Conservation (phyloP, 306 rosid species). For the Vicia sativa region DNA sequence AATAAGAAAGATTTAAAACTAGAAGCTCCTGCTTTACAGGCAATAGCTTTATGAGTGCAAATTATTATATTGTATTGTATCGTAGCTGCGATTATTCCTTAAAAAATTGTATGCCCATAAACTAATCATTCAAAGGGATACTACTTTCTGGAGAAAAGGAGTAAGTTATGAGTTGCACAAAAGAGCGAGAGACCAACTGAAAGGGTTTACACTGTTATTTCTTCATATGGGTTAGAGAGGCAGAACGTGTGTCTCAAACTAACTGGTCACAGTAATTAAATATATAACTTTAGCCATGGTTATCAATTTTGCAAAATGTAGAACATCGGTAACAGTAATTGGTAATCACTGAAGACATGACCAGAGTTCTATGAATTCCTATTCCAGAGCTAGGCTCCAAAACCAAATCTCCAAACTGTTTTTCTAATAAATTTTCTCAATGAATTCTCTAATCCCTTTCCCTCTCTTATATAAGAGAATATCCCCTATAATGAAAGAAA, state of each 20-base stretch:
- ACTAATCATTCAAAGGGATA: constrained; percentile 14
- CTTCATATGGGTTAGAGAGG: neutral
- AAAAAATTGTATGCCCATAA: constrained; percentile 8
- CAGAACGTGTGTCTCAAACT: neutral
- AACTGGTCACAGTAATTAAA: neutral
- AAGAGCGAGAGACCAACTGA: constrained; percentile 1
- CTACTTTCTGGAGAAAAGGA: neutral
- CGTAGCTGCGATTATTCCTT: neutral
- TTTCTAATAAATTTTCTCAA: too few relatives aligned
- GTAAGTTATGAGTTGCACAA: neutral
- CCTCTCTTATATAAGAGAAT: too few relatives aligned
- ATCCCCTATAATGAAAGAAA: too few relatives aligned
- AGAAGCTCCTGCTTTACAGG: constrained; percentile 5
- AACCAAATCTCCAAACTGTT: too few relatives aligned
- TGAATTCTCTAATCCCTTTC: too few relatives aligned
- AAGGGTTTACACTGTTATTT: neutral
- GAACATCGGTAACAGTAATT: neutral
- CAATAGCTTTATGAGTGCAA: neutral
- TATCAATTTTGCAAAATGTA: neutral
- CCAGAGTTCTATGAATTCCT: too few relatives aligned
- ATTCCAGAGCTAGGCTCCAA: too few relatives aligned
- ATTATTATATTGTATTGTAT: constrained; percentile 5
- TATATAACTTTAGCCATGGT: neutral
- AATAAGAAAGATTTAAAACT: constrained; percentile 20
- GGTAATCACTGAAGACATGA: neutral